Percentiles rank a stretch among this genome's conserved stretches.
Evolutionary conservation across 306 rosid genomes (phyloP).

Genomic region (Pyrus pyrifolia): DNA sequence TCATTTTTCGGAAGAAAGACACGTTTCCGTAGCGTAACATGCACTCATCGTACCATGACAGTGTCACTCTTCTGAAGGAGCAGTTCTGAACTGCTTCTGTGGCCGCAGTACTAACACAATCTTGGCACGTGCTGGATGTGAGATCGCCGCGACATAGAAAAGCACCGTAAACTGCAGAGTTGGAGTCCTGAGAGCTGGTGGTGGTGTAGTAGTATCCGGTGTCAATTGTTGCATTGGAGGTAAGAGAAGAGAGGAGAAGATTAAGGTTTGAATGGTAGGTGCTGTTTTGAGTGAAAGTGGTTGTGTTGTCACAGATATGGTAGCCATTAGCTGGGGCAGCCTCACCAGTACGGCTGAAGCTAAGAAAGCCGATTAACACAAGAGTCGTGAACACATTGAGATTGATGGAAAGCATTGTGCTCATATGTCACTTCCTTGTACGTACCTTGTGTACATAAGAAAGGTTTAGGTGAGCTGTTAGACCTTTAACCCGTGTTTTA

Average conservation of each 20-base stretch:
- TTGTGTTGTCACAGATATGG: slow-evolving; percentile 14
- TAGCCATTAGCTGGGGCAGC: neutral
- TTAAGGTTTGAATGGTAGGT: slow-evolving; percentile 26
- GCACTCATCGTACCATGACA: slow-evolving; percentile 25
- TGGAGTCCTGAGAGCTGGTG: neutral
- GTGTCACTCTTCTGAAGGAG: slow-evolving; percentile 3
- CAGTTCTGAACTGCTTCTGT: neutral
- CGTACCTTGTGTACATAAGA: too few relatives aligned
- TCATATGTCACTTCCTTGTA: neutral
- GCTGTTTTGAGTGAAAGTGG: slow-evolving; percentile 32
- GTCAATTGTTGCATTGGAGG: neutral
- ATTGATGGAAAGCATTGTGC: neutral
- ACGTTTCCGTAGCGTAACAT: slow-evolving; percentile 29
- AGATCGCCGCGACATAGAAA: slow-evolving; percentile 7
- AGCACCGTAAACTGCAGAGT: neutral
- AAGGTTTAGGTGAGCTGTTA: too few relatives aligned
- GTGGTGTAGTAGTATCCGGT: neutral
- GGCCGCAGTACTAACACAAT: slow-evolving; percentile 13
- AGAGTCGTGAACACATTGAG: neutral
- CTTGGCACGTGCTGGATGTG: neutral
- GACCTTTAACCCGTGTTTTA: too few relatives aligned
- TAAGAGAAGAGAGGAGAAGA: neutral
- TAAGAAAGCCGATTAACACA: neutral
- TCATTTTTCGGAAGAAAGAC: slow-evolving; percentile 2
- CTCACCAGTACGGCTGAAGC: neutral